These are phyloP conservation scores for Aspergillus brasiliensis DNA, from an alignment of 2,329 filamentous ascomycete species.

Conservation along the genomic window DNA sequence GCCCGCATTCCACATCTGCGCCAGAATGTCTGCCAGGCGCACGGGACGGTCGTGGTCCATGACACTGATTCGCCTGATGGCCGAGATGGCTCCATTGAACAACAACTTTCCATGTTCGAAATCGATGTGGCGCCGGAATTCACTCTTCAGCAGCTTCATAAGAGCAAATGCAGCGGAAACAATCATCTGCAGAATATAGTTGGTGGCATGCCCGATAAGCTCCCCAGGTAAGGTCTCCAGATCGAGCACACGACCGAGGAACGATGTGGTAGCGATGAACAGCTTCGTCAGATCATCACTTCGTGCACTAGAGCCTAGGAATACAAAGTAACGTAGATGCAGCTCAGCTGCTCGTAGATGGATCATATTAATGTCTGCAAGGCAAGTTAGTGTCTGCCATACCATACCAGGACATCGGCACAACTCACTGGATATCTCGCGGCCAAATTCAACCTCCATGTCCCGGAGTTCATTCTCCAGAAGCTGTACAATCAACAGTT, in stretches of 20 bases:
- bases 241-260: slow-evolving; percentile 48
- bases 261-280: slow-evolving; percentile 48
- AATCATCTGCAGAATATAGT: slow-evolving; percentile 68
- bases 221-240: slow-evolving; percentile 48
- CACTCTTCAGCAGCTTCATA: slow-evolving; percentile 65
- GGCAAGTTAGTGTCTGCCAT: not conserved
- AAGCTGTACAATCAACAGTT: slow-evolving; percentile 46
- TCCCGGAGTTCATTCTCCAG: slow-evolving; percentile 50
- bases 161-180: slow-evolving; percentile 65
- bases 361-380: slow-evolving; percentile 47
- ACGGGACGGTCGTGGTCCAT: slow-evolving; percentile 64
- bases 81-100: slow-evolving; percentile 60
- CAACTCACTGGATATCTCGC: slow-evolving; percentile 36
- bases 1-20: slow-evolving; percentile 63
- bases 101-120: slow-evolving; percentile 56
- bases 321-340: slow-evolving; percentile 50
- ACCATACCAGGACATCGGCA: slow-evolving; percentile 8
- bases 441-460: slow-evolving; percentile 55
- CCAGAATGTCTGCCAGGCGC: slow-evolving; percentile 64
- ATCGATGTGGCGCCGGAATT: slow-evolving; percentile 59
- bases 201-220: slow-evolving; percentile 56
- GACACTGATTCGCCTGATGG: slow-evolving; percentile 61
- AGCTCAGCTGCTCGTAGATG: slow-evolving; percentile 50
- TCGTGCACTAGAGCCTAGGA: slow-evolving; percentile 47
- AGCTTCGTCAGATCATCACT: slow-evolving; percentile 48